Percentiles rank a stretch among this genome's conserved stretches.
Evolutionary conservation across 202 grass and related monocot species (phyloP).

Genomic region (Brachypodium distachyon): DNA sequence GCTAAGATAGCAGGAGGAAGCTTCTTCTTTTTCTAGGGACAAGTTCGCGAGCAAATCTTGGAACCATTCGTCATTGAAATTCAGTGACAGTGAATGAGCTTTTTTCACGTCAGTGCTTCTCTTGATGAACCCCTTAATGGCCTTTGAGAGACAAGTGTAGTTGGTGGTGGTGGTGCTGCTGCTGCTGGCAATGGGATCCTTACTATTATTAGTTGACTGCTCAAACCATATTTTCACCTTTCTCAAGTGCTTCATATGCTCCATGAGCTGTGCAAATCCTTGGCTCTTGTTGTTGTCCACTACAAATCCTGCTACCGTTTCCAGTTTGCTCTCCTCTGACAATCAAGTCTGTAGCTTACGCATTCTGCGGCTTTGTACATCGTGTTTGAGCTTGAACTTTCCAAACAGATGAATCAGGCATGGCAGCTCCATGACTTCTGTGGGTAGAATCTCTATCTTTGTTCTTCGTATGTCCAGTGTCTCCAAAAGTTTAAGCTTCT

Average conservation of each 20-base stretch:
- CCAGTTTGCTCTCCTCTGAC: not conserved
- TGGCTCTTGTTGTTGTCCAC: not conserved
- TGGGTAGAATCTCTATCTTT: not conserved
- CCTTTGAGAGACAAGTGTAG: not conserved
- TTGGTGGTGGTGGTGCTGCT: not conserved
- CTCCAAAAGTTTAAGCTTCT: not conserved
- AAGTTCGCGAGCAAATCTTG: not conserved
- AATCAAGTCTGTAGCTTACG: not conserved
- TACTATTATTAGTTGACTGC: not conserved
- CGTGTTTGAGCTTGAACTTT: not conserved
- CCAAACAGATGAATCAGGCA: slow-evolving; percentile 2
- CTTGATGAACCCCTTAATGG: slow-evolving; percentile 11
- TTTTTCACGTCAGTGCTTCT: not conserved
- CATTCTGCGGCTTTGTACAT: not conserved
- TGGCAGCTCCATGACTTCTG: slow-evolving; percentile 16
- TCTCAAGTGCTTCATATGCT: not conserved
- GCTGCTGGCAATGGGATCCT: not conserved
- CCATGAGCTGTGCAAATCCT: not conserved
- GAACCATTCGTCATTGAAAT: not conserved
- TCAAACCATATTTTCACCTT: not conserved
- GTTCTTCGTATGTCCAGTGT: not conserved
- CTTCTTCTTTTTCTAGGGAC: not conserved
- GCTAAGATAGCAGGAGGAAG: not conserved
- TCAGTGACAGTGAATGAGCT: not conserved
- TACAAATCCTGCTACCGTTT: slow-evolving; percentile 2